These are phyloP conservation scores for Herpetomonas samuelpessoai DNA, from an alignment of 208 protist genomes.

Conservation along the genomic window DNA sequence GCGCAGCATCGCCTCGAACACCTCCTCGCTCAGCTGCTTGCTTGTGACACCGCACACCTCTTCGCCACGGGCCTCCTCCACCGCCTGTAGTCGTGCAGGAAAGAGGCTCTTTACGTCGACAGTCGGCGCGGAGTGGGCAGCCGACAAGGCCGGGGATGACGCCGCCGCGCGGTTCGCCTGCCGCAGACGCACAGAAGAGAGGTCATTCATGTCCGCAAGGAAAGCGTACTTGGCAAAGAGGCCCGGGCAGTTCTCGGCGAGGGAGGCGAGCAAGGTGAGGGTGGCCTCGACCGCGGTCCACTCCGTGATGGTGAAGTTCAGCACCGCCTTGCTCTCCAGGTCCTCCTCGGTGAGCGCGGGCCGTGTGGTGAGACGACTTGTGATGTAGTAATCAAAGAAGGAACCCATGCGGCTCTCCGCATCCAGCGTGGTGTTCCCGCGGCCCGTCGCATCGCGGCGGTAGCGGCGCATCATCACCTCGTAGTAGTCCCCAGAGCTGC, in stretches of 20 bases:
- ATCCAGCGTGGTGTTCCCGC: constrained; percentile 7
- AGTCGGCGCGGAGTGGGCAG: not conserved
- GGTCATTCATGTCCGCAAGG: constrained; percentile 10
- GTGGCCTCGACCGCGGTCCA: constrained; percentile 60
- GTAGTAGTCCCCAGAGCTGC: not conserved
- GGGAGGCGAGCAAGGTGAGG: constrained; percentile 39
- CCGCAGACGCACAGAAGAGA: constrained; percentile 9
- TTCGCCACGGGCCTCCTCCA: constrained; percentile 4
- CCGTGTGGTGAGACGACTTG: constrained; percentile 36
- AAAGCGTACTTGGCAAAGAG: constrained; percentile 48
- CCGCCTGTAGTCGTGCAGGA: constrained; percentile 24
- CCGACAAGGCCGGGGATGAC: not conserved
- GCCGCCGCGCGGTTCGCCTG: not conserved
- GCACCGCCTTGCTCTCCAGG: constrained; percentile 17
- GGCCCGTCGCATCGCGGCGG: constrained; percentile 14
- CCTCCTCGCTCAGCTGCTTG: constrained; percentile 34
- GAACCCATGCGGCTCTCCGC: constrained; percentile 20
- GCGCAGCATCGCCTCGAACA: constrained; percentile 48
- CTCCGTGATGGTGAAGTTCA: constrained; percentile 25
- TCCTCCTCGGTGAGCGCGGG: constrained; percentile 38
- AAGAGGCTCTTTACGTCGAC: constrained; percentile 12
- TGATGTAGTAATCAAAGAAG: constrained; percentile 44
- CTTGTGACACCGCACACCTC: constrained; percentile 17
- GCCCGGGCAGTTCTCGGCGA: constrained; percentile 40
- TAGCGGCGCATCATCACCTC: not conserved